Base-by-base conservation (phyloP, 164 flowering plant species). In the Akebia trifoliata region DNA sequence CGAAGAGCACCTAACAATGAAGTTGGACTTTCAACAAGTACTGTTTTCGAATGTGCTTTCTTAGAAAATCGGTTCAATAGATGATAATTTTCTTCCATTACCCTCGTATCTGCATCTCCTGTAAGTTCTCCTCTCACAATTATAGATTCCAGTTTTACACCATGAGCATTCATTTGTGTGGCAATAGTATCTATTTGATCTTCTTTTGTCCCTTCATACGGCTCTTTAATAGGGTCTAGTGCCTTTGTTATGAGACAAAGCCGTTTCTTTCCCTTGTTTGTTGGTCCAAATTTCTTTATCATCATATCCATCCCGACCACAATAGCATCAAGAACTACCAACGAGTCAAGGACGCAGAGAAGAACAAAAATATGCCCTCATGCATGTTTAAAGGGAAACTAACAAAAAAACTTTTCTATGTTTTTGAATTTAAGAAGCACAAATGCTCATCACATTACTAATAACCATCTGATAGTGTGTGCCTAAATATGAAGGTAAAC, bases 291-390 rank as follows among this genome's bases (percentile, higher is more conserved):
- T 67, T 90, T 93, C 73, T 90, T 93, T 60, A 93, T 84, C 69
- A 93, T 69, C 84, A 87, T 77, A 74, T 90, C 99, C 93, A 93
- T 80, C 44, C 92, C 99, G 56, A 90, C 96, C 60, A 90, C 84
- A 69, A 93, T 75, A 40, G 89, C 99, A 80, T 93, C 99, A 64
- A 93, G 75, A 82, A 82, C 98, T 92, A 69, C 18, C 29, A 49
- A 44, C 30, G 59, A 37, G 86, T 86, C 72, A 87, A 87, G 94
- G 86, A 35, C 42, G 42, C 66, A 38, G 50, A 38, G 20, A n/a
- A 14, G 26, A 42, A 44, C 12, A 55, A 9, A 34, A 51, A 21
- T 6, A 0, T 22, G 15, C 18, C 31, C 21, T 28, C 51, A 14
- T n/a, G n/a, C n/a, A n/a, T n/a, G 43, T 42, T 8, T 9, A 4